Conservation (phyloP, 495 filamentous ascomycete species). For the Saxispiralis lemnorum region DNA sequence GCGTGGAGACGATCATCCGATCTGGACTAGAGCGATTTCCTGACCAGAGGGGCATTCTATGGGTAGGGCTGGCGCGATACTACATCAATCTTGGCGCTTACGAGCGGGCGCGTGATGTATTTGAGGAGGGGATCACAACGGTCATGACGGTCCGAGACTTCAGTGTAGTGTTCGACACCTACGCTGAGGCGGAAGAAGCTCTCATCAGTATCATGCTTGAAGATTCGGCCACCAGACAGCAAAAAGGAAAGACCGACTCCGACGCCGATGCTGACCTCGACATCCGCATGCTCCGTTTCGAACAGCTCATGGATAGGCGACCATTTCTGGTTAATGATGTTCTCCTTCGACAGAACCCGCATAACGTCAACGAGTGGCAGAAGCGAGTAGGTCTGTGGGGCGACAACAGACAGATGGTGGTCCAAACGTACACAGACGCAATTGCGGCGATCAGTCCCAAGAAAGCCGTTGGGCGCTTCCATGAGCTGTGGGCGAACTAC, state of each 20-base stretch:
- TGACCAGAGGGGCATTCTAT: conserved; percentile 91
- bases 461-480: conserved; percentile 84
- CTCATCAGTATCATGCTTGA: conserved; percentile 87
- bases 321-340: conserved; percentile 97
- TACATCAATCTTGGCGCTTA: conserved; percentile 89
- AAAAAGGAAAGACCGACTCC: conserved; percentile 65
- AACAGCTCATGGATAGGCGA: conserved; percentile 91
- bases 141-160: conserved; percentile 99
- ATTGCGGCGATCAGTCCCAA: conserved; percentile 86
- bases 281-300: conserved; percentile 93
- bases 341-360: conserved; percentile 81
- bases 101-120: conserved; percentile 78
- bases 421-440: conserved; percentile 87
- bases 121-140: conserved; percentile 92
- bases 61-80: conserved; percentile 89
- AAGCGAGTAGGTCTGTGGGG: conserved; percentile 92
- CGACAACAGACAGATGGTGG: conserved; percentile 75
- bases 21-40: conserved; percentile 86
- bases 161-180: conserved; percentile 87
- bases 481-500: conserved; percentile 92
- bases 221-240: conserved; percentile 59
- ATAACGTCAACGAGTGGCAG: conserved; percentile 94
- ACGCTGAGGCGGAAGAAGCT: conserved; percentile 92
- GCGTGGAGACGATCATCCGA: conserved; percentile 83
- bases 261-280: conserved; percentile 90